phyloP scores from a whole-genome alignment of 495 filamentous ascomycete species.

The Podospora appendiculata region DNA sequence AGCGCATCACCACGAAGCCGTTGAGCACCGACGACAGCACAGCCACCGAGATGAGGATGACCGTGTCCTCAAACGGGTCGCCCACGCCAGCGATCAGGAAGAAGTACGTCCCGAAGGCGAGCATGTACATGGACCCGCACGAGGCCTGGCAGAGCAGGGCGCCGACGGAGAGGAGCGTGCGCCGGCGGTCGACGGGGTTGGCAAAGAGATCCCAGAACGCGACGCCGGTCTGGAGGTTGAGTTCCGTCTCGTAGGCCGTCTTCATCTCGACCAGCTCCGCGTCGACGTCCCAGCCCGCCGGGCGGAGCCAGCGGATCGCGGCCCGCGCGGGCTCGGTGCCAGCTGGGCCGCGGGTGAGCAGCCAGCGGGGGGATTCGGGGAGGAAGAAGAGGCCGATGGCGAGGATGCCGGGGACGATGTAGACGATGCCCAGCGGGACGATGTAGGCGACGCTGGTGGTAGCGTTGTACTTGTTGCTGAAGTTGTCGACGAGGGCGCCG shows the following conservation, averaged over 20 bases:
- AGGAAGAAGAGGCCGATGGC: constrained; percentile 34
- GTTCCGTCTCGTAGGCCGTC: constrained; percentile 37
- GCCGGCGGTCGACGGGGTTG: constrained; percentile 40
- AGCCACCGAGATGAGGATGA: constrained; percentile 42
- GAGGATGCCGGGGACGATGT: constrained; percentile 44
- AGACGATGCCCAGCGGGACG: constrained; percentile 47
- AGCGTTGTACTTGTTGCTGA: constrained; percentile 23
- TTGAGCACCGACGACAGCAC: constrained; percentile 42
- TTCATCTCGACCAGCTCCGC: constrained; percentile 42
- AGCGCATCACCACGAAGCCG: constrained; percentile 32
- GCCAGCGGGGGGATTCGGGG: constrained; percentile 2
- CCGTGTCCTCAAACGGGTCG: constrained; percentile 39
- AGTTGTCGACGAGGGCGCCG: constrained; percentile 28
- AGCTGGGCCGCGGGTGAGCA: neutral
- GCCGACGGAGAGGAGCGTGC: constrained; percentile 35
- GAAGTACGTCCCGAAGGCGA: constrained; percentile 29
- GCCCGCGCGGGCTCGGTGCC: constrained; percentile 31
- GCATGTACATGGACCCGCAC: constrained; percentile 48
- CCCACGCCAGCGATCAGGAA: constrained; percentile 34
- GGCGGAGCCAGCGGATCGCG: constrained; percentile 30
- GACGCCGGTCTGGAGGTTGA: constrained; percentile 24
- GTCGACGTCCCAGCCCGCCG: constrained; percentile 28
- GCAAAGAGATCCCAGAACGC: constrained; percentile 40
- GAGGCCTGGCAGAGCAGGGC: constrained; percentile 43
- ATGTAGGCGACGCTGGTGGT: constrained; percentile 33